Conservation (phyloP, 2,329 filamentous ascomycete species). For the Pestalotiopsis sp. region DNA sequence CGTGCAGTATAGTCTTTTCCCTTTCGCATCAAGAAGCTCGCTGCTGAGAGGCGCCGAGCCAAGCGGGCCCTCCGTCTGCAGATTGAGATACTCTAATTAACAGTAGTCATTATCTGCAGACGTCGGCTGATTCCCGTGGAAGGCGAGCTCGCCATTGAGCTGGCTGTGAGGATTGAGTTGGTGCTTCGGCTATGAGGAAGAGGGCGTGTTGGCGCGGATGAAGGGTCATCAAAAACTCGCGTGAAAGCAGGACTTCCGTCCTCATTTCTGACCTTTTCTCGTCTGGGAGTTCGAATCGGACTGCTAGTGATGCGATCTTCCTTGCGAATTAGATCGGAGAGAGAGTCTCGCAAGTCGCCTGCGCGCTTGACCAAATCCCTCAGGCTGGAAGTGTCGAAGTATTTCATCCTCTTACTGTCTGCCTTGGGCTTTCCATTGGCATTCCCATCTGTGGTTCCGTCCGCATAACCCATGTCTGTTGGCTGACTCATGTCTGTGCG, state of each 20-base stretch:
- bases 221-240: slow-evolving; percentile 65
- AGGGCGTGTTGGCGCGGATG: slow-evolving; percentile 55
- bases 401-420: slow-evolving; percentile 54
- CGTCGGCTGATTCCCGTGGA: slow-evolving; percentile 53
- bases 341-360: slow-evolving; percentile 58
- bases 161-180: slow-evolving; percentile 51
- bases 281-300: slow-evolving; percentile 53
- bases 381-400: slow-evolving; percentile 71
- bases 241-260: slow-evolving; percentile 71
- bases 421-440: slow-evolving; percentile 22
- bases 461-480: slow-evolving; percentile 38
- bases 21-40: background rate
- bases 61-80: background rate
- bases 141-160: slow-evolving; percentile 56
- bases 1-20: background rate
- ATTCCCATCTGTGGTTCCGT: slow-evolving; percentile 30
- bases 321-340: slow-evolving; percentile 63
- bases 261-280: slow-evolving; percentile 42
- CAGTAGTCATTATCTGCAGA: slow-evolving; percentile 69
- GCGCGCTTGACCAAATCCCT: slow-evolving; percentile 67
- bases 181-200: slow-evolving; percentile 56
- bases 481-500: slow-evolving; percentile 45
- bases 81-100: slow-evolving; percentile 35
- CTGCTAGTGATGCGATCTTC: slow-evolving; percentile 62
- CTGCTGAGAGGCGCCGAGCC: too few relatives aligned